Evolutionary conservation across 371 early-diverging fungal species (phyloP).

Genomic region (Saksenaea vasiformis): DNA sequence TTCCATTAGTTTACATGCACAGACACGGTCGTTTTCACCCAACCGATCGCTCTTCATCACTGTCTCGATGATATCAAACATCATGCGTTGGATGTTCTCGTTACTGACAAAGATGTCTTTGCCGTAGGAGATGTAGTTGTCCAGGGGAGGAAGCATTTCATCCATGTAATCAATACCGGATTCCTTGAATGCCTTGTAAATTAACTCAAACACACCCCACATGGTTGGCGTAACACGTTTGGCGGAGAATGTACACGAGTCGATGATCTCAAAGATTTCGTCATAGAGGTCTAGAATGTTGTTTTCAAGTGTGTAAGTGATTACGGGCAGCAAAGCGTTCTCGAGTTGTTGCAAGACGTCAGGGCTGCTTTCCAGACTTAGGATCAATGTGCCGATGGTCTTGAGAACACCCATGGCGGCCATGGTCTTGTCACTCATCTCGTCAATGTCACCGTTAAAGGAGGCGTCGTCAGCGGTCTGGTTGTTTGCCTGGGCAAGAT

Average conservation of each 20-base stretch:
- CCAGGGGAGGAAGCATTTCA: slow-evolving; percentile 81
- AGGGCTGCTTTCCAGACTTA: slow-evolving; percentile 69
- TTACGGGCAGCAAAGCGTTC: slow-evolving; percentile 68
- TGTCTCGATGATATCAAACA: slow-evolving; percentile 73
- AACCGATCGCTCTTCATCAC: slow-evolving; percentile 70
- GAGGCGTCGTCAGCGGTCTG: slow-evolving; percentile 37
- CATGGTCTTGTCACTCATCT: slow-evolving; percentile 81
- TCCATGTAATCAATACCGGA: slow-evolving; percentile 80
- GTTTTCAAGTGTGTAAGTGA: slow-evolving; percentile 74
- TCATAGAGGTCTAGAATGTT: slow-evolving; percentile 79
- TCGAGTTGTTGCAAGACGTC: slow-evolving; percentile 71
- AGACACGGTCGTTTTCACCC: slow-evolving; percentile 71
- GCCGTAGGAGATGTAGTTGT: slow-evolving; percentile 87
- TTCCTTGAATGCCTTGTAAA: slow-evolving; percentile 74
- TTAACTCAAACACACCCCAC: slow-evolving; percentile 81
- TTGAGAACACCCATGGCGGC: slow-evolving; percentile 90
- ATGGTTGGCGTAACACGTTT: slow-evolving; percentile 81
- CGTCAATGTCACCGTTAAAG: slow-evolving; percentile 47
- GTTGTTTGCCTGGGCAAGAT: slow-evolving; percentile 43
- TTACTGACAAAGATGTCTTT: slow-evolving; percentile 64
- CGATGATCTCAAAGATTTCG: slow-evolving; percentile 87
- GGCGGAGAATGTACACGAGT: slow-evolving; percentile 78
- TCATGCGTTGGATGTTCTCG: slow-evolving; percentile 61
- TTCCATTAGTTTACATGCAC: slow-evolving; percentile 80
- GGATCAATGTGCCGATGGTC: slow-evolving; percentile 83